Evolutionary conservation across 2,329 filamentous ascomycete species (phyloP).

Genomic region (Colletotrichum simmondsii): DNA sequence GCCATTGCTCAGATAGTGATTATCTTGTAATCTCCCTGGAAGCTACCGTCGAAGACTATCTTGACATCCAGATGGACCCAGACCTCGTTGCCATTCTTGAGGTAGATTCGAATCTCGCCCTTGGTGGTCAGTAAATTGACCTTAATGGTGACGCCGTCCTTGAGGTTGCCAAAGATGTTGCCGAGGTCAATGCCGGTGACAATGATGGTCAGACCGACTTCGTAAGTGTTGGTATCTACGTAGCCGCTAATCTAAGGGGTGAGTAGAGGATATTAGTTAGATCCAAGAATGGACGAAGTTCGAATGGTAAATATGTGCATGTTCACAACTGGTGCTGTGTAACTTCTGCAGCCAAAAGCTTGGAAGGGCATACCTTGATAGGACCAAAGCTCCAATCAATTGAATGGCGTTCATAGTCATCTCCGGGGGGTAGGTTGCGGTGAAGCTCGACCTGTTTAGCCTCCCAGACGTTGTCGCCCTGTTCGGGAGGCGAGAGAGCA

Average conservation of each 20-base stretch:
- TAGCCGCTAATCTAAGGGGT: neutral
- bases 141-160: slow-evolving; percentile 19
- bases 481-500: no score
- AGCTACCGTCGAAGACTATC: slow-evolving; percentile 11
- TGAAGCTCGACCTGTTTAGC: no score
- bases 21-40: slow-evolving; percentile 17
- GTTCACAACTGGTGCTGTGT: neutral
- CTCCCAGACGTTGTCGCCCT: no score
- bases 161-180: slow-evolving; percentile 21
- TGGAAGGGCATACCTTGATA: neutral
- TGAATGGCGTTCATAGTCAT: neutral
- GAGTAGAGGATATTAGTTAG: no score
- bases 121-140: neutral
- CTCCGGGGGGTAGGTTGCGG: neutral
- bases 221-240: slow-evolving; percentile 4
- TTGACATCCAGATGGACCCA: slow-evolving; percentile 19
- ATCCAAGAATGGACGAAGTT: no score
- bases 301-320: no score
- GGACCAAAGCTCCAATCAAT: slow-evolving; percentile 2
- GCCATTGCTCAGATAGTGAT: neutral
- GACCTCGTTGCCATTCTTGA: slow-evolving; percentile 27
- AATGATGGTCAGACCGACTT: neutral
- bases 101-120: slow-evolving; percentile 21
- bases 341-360: no score
- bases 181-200: slow-evolving; percentile 16